phyloP scores from a whole-genome alignment of 2,329 filamentous ascomycete genomes.

The Orbilia quercus region DNA sequence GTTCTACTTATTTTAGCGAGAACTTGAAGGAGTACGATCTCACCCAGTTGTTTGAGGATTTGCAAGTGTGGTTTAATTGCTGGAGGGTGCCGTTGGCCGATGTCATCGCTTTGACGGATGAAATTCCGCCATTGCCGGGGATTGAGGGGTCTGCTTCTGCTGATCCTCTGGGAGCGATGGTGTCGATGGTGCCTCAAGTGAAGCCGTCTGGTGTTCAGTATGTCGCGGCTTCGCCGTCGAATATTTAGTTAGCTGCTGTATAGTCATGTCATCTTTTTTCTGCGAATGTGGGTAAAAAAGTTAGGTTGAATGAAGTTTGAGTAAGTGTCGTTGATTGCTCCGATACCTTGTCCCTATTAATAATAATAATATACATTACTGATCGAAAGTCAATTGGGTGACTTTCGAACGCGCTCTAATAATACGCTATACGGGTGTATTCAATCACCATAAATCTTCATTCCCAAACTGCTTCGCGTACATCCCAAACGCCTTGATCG shows the following conservation, averaged over 20 bases:
- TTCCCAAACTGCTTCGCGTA: constrained; percentile 80
- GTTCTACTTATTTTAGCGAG: neutral
- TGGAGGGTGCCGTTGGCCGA: constrained; percentile 6
- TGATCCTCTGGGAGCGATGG: neutral
- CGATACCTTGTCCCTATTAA: no score
- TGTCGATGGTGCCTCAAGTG: neutral
- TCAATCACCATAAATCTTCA: constrained; percentile 59
- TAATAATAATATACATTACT: no score
- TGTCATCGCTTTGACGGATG: neutral
- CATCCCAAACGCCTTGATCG: constrained; percentile 92
- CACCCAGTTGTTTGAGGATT: neutral
- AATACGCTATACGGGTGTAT: no score
- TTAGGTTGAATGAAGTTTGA: no score
- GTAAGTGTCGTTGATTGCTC: no score
- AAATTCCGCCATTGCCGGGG: neutral
- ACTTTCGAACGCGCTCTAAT: no score
- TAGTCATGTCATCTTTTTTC: no score
- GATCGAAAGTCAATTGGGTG: no score
- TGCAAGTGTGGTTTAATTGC: constrained; percentile 7
- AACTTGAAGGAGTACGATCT: constrained; percentile 2
- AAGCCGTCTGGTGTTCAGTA: neutral
- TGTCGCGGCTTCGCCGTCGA: no score
- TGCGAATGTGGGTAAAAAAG: no score
- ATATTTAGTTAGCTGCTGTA: no score
- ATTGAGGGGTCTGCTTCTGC: neutral